Evolutionary conservation across 2,329 filamentous ascomycete genomes (phyloP).

Genomic region (Hymenoscyphus albidus): DNA sequence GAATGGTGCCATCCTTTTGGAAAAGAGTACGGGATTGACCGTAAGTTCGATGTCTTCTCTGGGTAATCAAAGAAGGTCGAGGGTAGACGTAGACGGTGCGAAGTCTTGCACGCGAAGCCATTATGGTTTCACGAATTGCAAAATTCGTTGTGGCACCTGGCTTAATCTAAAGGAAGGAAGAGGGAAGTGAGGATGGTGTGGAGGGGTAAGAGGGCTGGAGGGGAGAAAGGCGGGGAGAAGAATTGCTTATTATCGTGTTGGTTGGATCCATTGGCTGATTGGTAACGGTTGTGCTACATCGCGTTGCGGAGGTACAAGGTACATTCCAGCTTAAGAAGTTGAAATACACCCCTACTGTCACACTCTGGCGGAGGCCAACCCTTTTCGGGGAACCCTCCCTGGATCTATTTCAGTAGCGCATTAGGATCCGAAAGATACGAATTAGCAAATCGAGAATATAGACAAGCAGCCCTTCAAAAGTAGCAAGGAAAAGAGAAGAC

Average conservation of each 20-base stretch:
- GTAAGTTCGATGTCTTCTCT: not conserved
- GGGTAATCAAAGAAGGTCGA: not conserved
- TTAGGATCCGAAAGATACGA: too few species aligned
- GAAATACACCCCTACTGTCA: too few species aligned
- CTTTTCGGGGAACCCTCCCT: too few species aligned
- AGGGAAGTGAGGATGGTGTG: not conserved
- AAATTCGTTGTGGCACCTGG: not conserved
- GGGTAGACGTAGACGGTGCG: not conserved
- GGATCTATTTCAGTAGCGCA: too few species aligned
- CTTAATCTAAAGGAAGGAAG: not conserved
- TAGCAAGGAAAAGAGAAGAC: too few species aligned
- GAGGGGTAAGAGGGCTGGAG: not conserved
- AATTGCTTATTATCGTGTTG: not conserved
- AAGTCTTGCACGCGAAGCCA: not conserved
- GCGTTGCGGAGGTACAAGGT: not conserved
- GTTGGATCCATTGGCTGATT: not conserved
- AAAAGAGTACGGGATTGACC: too few species aligned
- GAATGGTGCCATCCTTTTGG: too few species aligned
- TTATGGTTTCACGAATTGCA: not conserved
- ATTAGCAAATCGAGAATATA: too few species aligned
- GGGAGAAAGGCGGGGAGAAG: not conserved
- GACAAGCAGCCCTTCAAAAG: too few species aligned
- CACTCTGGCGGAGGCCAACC: too few species aligned
- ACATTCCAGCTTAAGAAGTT: too few species aligned
- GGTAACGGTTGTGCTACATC: not conserved